Evolutionary conservation across 768 basidiomycete species (phyloP).

Genomic region (Leccinum barrowsii): DNA sequence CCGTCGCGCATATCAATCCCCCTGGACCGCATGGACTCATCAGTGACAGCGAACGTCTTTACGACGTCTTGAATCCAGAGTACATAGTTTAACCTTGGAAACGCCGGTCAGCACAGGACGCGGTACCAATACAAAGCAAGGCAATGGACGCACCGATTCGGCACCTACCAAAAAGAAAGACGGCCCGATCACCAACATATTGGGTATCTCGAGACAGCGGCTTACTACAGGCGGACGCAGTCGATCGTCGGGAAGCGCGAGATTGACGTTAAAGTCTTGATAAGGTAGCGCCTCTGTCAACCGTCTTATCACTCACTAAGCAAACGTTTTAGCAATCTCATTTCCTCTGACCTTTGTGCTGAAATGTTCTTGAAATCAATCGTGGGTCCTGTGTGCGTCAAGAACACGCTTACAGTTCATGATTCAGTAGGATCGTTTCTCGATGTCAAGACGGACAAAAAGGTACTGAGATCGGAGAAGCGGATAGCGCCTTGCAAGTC

Average conservation of each 20-base stretch:
- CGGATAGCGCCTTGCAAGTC: slow-evolving; percentile 55
- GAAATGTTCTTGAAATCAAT: slow-evolving; percentile 76
- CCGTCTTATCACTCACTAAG: neutral
- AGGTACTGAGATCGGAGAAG: slow-evolving; percentile 54
- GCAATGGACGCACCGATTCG: slow-evolving; percentile 52
- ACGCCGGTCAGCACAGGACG: neutral
- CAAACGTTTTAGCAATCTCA: neutral
- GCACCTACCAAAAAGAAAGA: slow-evolving; percentile 45
- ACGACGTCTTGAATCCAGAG: slow-evolving; percentile 80
- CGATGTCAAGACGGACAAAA: neutral
- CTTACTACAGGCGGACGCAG: slow-evolving; percentile 88
- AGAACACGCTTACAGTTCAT: slow-evolving; percentile 21
- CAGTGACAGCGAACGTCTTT: slow-evolving; percentile 18
- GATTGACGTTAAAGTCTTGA: too few species aligned
- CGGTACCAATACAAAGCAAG: neutral
- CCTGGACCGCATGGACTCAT: slow-evolving; percentile 26
- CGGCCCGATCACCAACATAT: neutral
- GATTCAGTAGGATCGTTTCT: neutral
- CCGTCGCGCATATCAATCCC: slow-evolving; percentile 68
- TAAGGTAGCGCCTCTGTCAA: too few species aligned
- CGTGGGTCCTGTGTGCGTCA: slow-evolving; percentile 29
- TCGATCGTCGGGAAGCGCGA: slow-evolving; percentile 40
- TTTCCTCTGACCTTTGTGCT: slow-evolving; percentile 56
- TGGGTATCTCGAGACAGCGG: neutral
- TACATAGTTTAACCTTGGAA: slow-evolving; percentile 75